Evolutionary conservation across 1,284 basidiomycete species (phyloP), one percentile per base, ranked within the genome.

Genomic region (Clitocybe nebularis): DNA sequence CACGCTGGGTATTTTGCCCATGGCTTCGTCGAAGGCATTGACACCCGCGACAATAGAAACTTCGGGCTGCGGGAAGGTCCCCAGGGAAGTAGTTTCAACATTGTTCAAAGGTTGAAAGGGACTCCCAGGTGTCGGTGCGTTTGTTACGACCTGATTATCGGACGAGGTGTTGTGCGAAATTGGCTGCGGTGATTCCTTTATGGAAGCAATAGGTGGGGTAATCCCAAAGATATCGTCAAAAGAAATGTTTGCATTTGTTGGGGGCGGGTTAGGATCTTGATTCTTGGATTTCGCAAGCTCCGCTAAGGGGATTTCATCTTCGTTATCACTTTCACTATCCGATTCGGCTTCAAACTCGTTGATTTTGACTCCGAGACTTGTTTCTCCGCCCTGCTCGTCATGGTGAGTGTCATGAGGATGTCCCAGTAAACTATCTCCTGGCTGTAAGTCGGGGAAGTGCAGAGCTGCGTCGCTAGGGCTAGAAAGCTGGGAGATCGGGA

Each of bases 1-100:
- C 25, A 69, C 61, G 6, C 56, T 51, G 2, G 79, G 66, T 5
- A 78, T 64, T 49, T 75, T 77, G 19, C 78, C 74, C 58, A 86
- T 72, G 1, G 81, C 79, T 54, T 86, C 77, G 54, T 91, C 86
- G 51, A 92, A 89, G 36, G 82, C 84, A 46, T 71, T 79, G 1
- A 81, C 69, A 32, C 76, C 78, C n/a, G 71, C 66, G 46, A 62
- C 41, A 5, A 48, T 17, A 19, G 61, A 55, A 35, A 57, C 55
- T 30, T 63, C 39, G 26, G 36, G 19, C 6, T 24, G 22, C 13
- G 22, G n/a, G n/a, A n/a, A 36, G 8, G 21, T 17, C 11, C 17
- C 11, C 11, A 29, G n/a, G 8, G 20, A 10, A n/a, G 10, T 21
- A n/a, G 14, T 56, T 10, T 53, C 30, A 2, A 39, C 32, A 33